Conservation (phyloP, 2,329 filamentous ascomycete species). For the Emmonsiellopsis sp. region DNA sequence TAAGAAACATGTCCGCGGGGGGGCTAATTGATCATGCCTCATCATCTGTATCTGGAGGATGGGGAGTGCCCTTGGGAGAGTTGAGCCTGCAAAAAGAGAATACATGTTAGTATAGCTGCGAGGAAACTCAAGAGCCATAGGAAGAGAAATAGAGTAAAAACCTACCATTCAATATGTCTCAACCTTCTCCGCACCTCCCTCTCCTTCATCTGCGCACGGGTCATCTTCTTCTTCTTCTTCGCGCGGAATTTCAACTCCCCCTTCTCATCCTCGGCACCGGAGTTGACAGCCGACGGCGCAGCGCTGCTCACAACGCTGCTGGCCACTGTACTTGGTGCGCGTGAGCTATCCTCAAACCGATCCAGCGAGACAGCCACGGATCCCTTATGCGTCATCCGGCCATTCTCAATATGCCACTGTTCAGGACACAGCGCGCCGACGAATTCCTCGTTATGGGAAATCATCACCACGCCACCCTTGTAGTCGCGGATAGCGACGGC, state of each 20-base stretch:
- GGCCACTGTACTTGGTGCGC: constrained; percentile 46
- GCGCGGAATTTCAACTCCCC: constrained; percentile 71
- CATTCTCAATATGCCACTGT: constrained; percentile 90
- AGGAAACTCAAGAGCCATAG: background rate
- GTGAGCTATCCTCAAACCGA: constrained; percentile 76
- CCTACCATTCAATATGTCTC: constrained; percentile 62
- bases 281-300: constrained; percentile 60
- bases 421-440: constrained; percentile 91
- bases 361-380: constrained; percentile 64
- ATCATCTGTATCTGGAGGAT: constrained; percentile 68
- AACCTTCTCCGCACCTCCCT: constrained; percentile 76
- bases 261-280: constrained; percentile 70
- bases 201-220: constrained; percentile 92
- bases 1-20: too few species aligned
- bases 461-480: constrained; percentile 97
- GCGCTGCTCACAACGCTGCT: constrained; percentile 53
- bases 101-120: constrained; percentile 2
- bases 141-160: constrained; percentile 6
- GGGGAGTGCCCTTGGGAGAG: constrained; percentile 73
- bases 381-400: constrained; percentile 76
- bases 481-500: constrained; percentile 98
- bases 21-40: constrained; percentile 38
- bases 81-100: constrained; percentile 57
- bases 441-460: constrained; percentile 99
- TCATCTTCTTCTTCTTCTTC: constrained; percentile 98